These are phyloP conservation scores for Lactifluus hygrophoroides DNA, from an alignment of 768 basidiomycete species.

Conservation along the genomic window DNA sequence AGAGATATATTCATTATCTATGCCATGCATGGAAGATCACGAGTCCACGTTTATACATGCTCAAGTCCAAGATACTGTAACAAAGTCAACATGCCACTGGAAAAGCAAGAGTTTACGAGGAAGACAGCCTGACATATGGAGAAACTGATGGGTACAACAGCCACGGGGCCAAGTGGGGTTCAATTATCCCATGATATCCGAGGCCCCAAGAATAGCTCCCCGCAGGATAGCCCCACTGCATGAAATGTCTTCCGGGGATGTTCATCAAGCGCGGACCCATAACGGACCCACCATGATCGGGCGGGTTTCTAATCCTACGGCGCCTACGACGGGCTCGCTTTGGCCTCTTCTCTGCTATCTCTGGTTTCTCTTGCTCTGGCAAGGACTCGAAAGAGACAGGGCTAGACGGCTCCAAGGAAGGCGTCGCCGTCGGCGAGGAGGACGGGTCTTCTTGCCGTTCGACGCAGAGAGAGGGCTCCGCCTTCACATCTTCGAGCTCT, in stretches of 20 bases:
- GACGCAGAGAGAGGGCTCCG: too few species aligned
- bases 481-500: background rate
- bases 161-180: background rate
- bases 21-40: background rate
- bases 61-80: background rate
- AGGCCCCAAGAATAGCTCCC: background rate
- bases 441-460: background rate
- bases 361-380: background rate
- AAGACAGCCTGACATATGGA: background rate
- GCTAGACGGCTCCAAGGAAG: background rate
- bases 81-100: background rate
- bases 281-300: background rate
- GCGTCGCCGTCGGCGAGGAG: background rate
- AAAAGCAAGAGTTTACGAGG: too few species aligned
- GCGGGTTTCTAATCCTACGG: background rate
- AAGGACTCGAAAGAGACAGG: background rate
- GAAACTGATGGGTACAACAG: background rate
- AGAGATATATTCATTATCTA: too few species aligned
- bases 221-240: background rate
- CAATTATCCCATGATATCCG: background rate
- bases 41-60: background rate
- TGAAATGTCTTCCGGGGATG: background rate
- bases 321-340: background rate
- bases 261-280: slow-evolving; percentile 6
- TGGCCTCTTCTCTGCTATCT: background rate